These are phyloP conservation scores for Puccinia novopanici DNA, from an alignment of 1,284 basidiomycete genomes.

Conservation along the genomic window DNA sequence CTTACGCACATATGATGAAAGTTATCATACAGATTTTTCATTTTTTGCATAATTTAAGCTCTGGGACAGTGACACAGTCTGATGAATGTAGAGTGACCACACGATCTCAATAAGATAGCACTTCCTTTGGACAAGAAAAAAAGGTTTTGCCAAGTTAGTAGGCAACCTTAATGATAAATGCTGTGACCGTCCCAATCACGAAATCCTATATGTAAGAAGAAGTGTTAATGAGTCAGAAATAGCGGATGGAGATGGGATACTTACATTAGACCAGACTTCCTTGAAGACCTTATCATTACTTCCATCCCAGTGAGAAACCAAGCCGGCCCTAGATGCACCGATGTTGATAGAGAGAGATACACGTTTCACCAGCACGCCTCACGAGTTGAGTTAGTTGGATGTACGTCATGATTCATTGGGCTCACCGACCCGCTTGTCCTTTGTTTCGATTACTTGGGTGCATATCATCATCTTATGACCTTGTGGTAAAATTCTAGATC, in stretches of 20 bases:
- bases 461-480: slow-evolving; percentile 42
- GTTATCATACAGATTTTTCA: too few species aligned
- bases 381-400: background rate
- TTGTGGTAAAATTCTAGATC: slow-evolving; percentile 22
- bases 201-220: slow-evolving; percentile 16
- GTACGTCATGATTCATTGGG: background rate
- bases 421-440: slow-evolving; percentile 43
- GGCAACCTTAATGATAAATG: slow-evolving; percentile 33
- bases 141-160: background rate
- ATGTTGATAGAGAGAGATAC: background rate
- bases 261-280: slow-evolving; percentile 42
- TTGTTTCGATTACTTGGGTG: slow-evolving; percentile 40
- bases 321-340: slow-evolving; percentile 19
- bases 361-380: background rate
- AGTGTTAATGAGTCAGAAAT: background rate
- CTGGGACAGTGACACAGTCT: background rate
- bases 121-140: background rate
- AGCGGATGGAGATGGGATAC: background rate
- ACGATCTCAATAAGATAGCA: background rate
- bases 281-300: slow-evolving; percentile 25
- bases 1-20: too few species aligned
- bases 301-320: slow-evolving; percentile 42
- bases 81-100: background rate
- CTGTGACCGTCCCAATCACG: slow-evolving; percentile 26
- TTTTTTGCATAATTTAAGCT: too few species aligned